Evolutionary conservation across 2,329 filamentous ascomycete species (phyloP).

Genomic region (Ophiostoma sp.): DNA sequence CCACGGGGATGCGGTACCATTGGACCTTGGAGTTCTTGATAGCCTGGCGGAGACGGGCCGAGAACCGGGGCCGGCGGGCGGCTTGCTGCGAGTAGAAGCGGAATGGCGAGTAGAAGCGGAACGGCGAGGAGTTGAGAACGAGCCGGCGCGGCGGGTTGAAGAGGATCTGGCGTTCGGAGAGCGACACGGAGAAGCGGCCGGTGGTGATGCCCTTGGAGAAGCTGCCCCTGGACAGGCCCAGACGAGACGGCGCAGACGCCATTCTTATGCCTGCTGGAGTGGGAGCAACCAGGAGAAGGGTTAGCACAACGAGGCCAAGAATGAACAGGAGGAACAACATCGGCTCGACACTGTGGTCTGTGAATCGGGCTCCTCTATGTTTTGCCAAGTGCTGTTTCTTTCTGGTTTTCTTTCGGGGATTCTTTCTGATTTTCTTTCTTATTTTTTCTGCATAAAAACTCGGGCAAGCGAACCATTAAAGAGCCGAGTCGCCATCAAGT

Average conservation of each 20-base stretch:
- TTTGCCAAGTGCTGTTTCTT: background rate
- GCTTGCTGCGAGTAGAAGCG: constrained; percentile 40
- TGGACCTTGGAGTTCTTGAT: constrained; percentile 56
- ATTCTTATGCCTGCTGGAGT: constrained; percentile 23
- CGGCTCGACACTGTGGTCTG: background rate
- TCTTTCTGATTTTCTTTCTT: background rate
- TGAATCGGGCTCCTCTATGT: no score
- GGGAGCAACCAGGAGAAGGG: constrained; percentile 21
- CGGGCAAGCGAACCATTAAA: constrained; percentile 20
- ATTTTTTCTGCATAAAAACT: background rate
- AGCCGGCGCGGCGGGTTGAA: constrained; percentile 22
- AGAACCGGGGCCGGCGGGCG: constrained; percentile 45
- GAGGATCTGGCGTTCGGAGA: constrained; percentile 27
- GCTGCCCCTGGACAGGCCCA: constrained; percentile 27
- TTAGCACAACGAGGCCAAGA: constrained; percentile 23
- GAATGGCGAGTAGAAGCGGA: constrained; percentile 36
- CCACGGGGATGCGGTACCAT: constrained; percentile 89
- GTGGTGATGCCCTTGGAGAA: constrained; percentile 25
- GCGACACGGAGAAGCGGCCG: constrained; percentile 23
- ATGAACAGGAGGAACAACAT: constrained; percentile 22
- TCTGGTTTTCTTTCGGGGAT: constrained; percentile 1
- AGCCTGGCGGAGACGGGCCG: constrained; percentile 46
- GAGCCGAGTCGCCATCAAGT: constrained; percentile 23
- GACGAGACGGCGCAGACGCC: constrained; percentile 26
- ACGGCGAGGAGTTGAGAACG: constrained; percentile 21